phyloP scores from a whole-genome alignment of 192 early-diverging fungal genomes.

The Coemansia sp. region DNA sequence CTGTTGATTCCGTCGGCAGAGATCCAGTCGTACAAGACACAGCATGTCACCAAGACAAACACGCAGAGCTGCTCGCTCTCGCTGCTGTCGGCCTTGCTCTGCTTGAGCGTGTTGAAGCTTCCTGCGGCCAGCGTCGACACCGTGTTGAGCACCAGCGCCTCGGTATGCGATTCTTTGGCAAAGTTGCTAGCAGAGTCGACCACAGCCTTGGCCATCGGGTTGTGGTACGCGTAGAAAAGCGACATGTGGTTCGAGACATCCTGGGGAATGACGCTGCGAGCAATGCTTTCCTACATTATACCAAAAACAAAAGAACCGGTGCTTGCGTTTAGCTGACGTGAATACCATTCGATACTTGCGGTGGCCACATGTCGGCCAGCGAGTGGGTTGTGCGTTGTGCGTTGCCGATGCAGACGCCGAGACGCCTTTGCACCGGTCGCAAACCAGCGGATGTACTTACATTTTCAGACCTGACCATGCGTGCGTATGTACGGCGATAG shows the following conservation, averaged over 20 bases:
- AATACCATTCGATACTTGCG: too few relatives aligned
- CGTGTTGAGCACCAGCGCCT: conserved; percentile 63
- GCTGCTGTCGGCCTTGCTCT: conserved; percentile 58
- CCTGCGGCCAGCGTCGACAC: conserved; percentile 74
- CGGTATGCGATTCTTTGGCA: conserved; percentile 59
- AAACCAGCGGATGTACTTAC: conserved; percentile 35
- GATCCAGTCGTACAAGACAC: conserved; percentile 92
- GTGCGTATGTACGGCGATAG: conserved; percentile 85
- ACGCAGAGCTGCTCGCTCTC: conserved; percentile 73
- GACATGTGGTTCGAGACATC: conserved; percentile 93
- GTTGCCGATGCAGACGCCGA: neutral
- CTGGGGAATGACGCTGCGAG: conserved; percentile 69
- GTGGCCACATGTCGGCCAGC: too few relatives aligned
- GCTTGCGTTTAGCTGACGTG: neutral
- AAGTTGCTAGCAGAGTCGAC: conserved; percentile 77
- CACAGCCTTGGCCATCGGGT: conserved; percentile 86
- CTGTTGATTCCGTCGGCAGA: conserved; percentile 73
- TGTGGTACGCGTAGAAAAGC: conserved; percentile 94
- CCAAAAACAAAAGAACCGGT: neutral
- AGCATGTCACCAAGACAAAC: conserved; percentile 83
- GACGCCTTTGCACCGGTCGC: neutral
- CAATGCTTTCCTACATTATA: conserved; percentile 54
- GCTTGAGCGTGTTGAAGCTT: conserved; percentile 77
- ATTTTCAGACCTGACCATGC: conserved; percentile 69
- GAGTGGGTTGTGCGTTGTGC: too few relatives aligned